phyloP scores from a whole-genome alignment of 352 stramenopile species.

The Halophytophthora polymorphica region DNA sequence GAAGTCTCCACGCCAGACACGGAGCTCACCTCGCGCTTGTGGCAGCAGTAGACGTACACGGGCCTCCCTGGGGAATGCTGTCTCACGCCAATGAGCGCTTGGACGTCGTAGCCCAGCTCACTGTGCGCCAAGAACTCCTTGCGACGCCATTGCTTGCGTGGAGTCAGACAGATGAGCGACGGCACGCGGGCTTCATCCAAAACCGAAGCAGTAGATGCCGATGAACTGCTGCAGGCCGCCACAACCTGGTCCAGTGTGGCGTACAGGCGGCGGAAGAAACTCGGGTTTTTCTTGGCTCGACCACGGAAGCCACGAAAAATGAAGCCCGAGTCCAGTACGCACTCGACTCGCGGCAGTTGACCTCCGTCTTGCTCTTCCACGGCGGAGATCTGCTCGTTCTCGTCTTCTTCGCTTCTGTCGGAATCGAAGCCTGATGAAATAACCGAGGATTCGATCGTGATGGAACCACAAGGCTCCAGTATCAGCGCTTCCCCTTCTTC shows the following conservation, averaged over 20 bases:
- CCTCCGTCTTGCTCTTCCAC: slow-evolving; percentile 9
- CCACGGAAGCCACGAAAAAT: slow-evolving; percentile 46
- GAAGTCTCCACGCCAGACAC: too few species aligned
- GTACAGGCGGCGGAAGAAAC: slow-evolving; percentile 39
- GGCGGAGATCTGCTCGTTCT: slow-evolving; percentile 14
- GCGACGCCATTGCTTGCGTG: slow-evolving; percentile 65
- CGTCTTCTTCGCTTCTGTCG: slow-evolving; percentile 6
- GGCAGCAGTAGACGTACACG: slow-evolving; percentile 41
- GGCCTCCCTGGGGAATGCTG: slow-evolving; percentile 18
- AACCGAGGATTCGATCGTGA: slow-evolving; percentile 23
- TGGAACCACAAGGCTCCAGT: slow-evolving; percentile 15
- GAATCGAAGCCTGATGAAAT: slow-evolving; percentile 1
- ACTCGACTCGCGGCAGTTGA: slow-evolving; percentile 23
- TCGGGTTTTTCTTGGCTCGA: slow-evolving; percentile 47
- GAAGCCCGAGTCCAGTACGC: slow-evolving; percentile 46
- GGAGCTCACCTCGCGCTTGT: slow-evolving; percentile 17
- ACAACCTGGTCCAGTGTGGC: slow-evolving; percentile 33
- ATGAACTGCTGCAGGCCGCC: slow-evolving; percentile 2
- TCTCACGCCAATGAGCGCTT: slow-evolving; percentile 18
- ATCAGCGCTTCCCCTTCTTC: slow-evolving; percentile 11
- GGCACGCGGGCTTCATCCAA: too few species aligned
- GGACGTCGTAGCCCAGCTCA: slow-evolving; percentile 28
- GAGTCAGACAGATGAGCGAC: slow-evolving; percentile 42
- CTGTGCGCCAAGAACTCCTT: slow-evolving; percentile 49
- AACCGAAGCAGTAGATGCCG: background rate